Evolutionary conservation across 345 rosid species (phyloP), one percentile per base, ranked within the genome.

Genomic region (Carallia pectinifolia): DNA sequence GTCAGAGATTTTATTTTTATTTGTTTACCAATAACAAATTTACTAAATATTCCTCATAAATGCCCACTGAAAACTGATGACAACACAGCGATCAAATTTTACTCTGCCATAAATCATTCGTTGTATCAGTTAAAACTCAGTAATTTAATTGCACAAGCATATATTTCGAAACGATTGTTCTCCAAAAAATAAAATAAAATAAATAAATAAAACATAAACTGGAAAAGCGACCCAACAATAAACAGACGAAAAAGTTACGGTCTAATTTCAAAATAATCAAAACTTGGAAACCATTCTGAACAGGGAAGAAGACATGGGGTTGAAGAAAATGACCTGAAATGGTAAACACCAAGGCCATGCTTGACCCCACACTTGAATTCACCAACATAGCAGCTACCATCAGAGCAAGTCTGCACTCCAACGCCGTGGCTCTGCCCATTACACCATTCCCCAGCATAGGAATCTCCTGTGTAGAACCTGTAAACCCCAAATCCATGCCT

Each of bases 401-500:
- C 97, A 64, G 84, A 85, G 62, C 99, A 95, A 53, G 89, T 83
- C 79, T 95, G 99, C 18, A 85, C 84, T 16, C 99, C 99, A 73
- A 75, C 77, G 9, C 99, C 99, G 68, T 91, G 92, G 52, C 99
- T 95, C 76, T 95, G 99, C 56, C 99, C 99, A 63, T 92, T 91
- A 55, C 71, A 88, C 97, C 97, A 95, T 65, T 90, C 90, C 0
- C 99, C 99, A 12, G 97, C 85, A 48, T 85, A 92, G 53, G 90
- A 95, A 81, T 95, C 99, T 9, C 97, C 97, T 0, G 97, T 95
- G 68, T 82, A 95, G 67, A 95, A 95, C 83, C 81, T 80, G 52
- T 90, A 92, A 71, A 83, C 89, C 0, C 99, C 97, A 73, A 67
- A 83, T 1, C 97, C 99, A 74, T 92, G 97, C 69, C 97, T 86